phyloP scores from a whole-genome alignment of 441 rosid genomes.

The Dalechampia spathulata region DNA sequence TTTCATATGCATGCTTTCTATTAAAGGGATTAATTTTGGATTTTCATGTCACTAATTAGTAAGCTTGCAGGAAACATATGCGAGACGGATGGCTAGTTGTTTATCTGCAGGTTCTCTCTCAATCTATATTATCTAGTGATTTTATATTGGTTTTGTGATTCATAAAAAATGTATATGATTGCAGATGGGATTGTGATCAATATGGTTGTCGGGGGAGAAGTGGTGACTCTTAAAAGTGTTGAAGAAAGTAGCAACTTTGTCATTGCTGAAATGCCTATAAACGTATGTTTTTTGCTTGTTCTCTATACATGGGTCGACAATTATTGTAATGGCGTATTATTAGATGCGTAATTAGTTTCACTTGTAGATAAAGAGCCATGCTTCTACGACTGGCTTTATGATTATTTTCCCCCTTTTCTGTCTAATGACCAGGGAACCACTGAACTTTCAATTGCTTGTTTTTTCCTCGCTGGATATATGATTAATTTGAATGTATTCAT shows the following conservation, averaged over 20 bases:
- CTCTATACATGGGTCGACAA: background rate
- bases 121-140: background rate
- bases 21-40: background rate
- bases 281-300: conserved; percentile 34
- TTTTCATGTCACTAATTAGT: background rate
- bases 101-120: conserved; percentile 67
- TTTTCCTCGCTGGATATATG: background rate
- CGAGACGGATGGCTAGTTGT: conserved; percentile 66
- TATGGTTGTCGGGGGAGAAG: conserved; percentile 94
- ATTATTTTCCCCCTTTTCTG: no score
- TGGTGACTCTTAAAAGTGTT: conserved; percentile 57
- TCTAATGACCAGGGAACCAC: no score
- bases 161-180: conserved; percentile 5
- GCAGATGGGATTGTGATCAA: conserved; percentile 89
- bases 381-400: no score
- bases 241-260: conserved; percentile 65
- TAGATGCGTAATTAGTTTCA: conserved; percentile 1
- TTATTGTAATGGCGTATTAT: background rate
- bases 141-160: conserved; percentile 2
- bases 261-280: conserved; percentile 90
- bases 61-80: conserved; percentile 64
- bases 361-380: conserved; percentile 7
- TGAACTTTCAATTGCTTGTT: no score
- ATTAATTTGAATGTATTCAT: conserved; percentile 8
- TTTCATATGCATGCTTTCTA: background rate